These are phyloP conservation scores for Calonectria pteridis DNA, from an alignment of 2,329 filamentous ascomycete genomes.

Conservation along the genomic window DNA sequence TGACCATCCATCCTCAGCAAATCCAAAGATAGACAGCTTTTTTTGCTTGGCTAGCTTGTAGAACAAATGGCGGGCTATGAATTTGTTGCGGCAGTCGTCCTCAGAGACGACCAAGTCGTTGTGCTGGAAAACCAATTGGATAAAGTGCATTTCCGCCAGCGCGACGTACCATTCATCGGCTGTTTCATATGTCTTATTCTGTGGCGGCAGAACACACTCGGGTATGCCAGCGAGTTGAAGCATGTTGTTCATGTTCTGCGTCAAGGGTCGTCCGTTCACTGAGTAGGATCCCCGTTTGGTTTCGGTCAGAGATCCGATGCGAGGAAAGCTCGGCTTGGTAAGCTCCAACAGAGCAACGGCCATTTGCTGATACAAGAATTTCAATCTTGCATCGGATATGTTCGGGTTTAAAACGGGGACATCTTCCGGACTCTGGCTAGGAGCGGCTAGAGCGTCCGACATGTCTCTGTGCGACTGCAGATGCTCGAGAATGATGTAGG, in stretches of 20 bases:
- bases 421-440: background rate
- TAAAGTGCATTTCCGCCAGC: background rate
- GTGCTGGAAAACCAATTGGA: background rate
- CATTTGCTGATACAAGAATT: background rate
- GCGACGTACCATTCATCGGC: conserved; percentile 1
- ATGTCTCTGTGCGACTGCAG: background rate
- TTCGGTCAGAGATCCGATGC: background rate
- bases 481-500: background rate
- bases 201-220: background rate
- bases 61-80: conserved; percentile 40
- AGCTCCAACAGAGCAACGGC: background rate
- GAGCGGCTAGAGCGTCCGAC: background rate
- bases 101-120: background rate
- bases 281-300: background rate
- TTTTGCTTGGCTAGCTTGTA: conserved; percentile 48
- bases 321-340: background rate
- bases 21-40: conserved; percentile 44
- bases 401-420: background rate
- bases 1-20: conserved; percentile 48
- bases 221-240: background rate
- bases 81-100: conserved; percentile 3
- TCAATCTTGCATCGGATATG: background rate
- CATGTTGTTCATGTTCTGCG: conserved; percentile 5
- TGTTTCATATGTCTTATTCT: background rate
- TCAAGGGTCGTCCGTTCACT: background rate